Evolutionary conservation across 306 rosid genomes (phyloP).

Genomic region (Senna tora): DNA sequence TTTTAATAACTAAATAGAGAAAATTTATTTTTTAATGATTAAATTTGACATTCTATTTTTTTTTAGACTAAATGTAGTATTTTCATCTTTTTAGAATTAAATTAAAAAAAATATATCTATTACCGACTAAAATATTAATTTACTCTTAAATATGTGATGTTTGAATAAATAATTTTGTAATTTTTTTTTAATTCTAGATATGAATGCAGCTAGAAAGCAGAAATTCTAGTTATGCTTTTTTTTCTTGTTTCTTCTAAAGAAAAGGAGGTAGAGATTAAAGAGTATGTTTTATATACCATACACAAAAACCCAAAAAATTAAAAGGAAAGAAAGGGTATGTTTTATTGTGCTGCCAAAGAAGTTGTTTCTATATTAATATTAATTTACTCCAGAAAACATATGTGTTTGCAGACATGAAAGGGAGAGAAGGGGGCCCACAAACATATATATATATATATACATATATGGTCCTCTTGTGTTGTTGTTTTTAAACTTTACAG

Average conservation of each 20-base stretch:
- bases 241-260: conserved; percentile 39
- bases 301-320: too few relatives aligned
- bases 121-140: too few relatives aligned
- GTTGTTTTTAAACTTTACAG: conserved; percentile 78
- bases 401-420: conserved; percentile 20
- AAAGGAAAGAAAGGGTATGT: conserved; percentile 4
- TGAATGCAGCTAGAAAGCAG: conserved; percentile 36
- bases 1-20: too few relatives aligned
- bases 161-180: too few relatives aligned
- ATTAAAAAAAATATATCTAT: too few relatives aligned
- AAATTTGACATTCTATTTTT: too few relatives aligned
- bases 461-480: conserved; percentile 65
- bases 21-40: too few relatives aligned
- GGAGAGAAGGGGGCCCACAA: conserved; percentile 46
- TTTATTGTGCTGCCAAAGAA: conserved; percentile 19
- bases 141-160: too few relatives aligned
- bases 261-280: conserved; percentile 26
- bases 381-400: conserved; percentile 24
- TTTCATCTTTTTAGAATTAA: too few relatives aligned
- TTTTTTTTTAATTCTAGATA: too few relatives aligned
- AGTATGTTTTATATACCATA: conserved; percentile 20
- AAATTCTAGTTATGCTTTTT: conserved; percentile 33
- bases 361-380: conserved; percentile 33
- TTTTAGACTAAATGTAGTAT: too few relatives aligned
- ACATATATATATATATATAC: too few relatives aligned